Evolutionary conservation across 495 filamentous ascomycete species (phyloP).

Genomic region (Talaromyces adpressus): DNA sequence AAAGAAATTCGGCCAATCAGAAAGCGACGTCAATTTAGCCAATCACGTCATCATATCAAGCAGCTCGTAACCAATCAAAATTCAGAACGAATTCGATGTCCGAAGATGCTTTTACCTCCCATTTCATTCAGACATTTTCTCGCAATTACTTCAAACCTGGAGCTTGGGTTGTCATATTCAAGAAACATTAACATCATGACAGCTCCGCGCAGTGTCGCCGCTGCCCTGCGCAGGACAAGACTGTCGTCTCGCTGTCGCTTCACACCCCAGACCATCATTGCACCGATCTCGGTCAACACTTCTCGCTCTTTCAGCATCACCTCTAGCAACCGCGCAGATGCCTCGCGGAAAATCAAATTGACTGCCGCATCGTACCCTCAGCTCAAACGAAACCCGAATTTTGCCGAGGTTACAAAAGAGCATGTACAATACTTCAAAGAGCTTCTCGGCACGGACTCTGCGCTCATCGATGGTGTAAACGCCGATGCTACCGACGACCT

Average conservation of each 20-base stretch:
- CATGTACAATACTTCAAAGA: conserved; percentile 76
- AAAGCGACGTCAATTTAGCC: too few relatives aligned
- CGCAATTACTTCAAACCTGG: background rate
- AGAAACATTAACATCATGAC: conserved; percentile 23
- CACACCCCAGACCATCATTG: background rate
- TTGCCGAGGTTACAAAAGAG: conserved; percentile 57
- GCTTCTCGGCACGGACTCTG: conserved; percentile 65
- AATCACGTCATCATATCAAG: too few relatives aligned
- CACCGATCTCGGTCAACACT: background rate
- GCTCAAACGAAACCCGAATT: conserved; percentile 69
- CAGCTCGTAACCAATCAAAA: too few relatives aligned
- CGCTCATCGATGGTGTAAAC: conserved; percentile 78
- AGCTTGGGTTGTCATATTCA: background rate
- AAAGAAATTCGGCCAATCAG: background rate
- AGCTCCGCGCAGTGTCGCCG: conserved; percentile 28
- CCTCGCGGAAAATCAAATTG: conserved; percentile 54
- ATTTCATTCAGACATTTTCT: background rate
- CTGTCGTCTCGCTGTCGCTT: conserved; percentile 26
- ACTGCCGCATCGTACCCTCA: conserved; percentile 82
- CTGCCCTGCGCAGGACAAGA: conserved; percentile 33
- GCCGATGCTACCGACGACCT: conserved; percentile 68
- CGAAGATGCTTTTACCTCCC: background rate
- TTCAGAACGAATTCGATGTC: too few relatives aligned
- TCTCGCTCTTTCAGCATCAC: conserved; percentile 24
- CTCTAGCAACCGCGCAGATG: conserved; percentile 18